phyloP scores from a whole-genome alignment of 2,329 filamentous ascomycete genomes.

The Colletotrichum cuscutae region DNA sequence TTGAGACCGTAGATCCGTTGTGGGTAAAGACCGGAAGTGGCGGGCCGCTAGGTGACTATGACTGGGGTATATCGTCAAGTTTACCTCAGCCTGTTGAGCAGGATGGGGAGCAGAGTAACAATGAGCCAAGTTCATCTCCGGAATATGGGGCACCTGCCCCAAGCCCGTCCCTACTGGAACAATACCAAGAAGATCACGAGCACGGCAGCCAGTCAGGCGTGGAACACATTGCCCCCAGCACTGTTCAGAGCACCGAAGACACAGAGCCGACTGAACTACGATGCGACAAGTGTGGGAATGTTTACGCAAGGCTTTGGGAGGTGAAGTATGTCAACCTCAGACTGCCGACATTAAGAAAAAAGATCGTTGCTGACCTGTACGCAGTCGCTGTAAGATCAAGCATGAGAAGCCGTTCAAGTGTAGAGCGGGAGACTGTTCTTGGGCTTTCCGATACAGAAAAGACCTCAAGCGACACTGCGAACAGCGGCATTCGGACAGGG shows the following conservation, averaged over 20 bases:
- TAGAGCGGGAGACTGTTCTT: not conserved
- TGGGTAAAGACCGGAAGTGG: conserved; percentile 30
- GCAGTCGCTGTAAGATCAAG: not conserved
- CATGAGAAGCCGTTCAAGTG: conserved; percentile 20
- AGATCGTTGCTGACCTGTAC: not conserved
- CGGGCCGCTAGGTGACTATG: conserved; percentile 35
- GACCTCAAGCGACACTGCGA: conserved; percentile 20
- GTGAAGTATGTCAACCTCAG: not conserved
- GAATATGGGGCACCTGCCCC: not conserved
- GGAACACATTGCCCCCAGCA: not conserved
- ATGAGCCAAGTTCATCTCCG: not conserved
- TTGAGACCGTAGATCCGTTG: conserved; percentile 27
- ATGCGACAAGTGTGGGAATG: not conserved
- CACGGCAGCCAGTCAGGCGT: not conserved
- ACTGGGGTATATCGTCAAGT: conserved; percentile 6
- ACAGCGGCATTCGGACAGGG: not conserved
- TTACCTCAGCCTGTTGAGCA: conserved; percentile 34
- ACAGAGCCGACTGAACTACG: not conserved
- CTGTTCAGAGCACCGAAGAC: not conserved
- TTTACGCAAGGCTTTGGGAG: not conserved
- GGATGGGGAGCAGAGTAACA: conserved; percentile 1
- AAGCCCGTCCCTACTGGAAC: conserved; percentile 1
- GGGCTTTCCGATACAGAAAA: conserved; percentile 19
- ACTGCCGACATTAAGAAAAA: too few species aligned
- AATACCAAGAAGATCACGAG: conserved; percentile 2